Percentiles rank a stretch among this genome's conserved stretches.
phyloP scores from a whole-genome alignment of 768 basidiomycete species.

The Pisolithus marmoratus region DNA sequence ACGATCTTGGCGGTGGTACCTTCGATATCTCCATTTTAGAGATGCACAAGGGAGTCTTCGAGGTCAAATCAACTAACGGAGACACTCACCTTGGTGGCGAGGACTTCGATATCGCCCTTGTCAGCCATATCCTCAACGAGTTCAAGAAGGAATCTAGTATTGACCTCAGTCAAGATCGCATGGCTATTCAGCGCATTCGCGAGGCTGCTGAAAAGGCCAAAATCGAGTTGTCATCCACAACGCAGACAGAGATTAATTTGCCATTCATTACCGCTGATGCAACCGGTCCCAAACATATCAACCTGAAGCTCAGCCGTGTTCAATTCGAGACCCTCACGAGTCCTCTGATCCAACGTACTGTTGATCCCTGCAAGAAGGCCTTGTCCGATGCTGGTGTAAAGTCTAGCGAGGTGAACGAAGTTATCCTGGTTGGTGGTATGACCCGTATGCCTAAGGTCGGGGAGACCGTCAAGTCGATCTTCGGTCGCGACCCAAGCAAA shows the following conservation, averaged over 20 bases:
- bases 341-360: constrained; percentile 78
- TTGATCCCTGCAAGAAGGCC: constrained; percentile 98
- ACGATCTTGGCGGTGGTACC: too few species aligned
- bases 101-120: constrained; percentile 91
- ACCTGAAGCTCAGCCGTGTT: constrained; percentile 80
- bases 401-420: constrained; percentile 88
- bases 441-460: constrained; percentile 94
- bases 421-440: constrained; percentile 99
- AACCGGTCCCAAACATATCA: constrained; percentile 95
- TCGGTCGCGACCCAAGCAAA: constrained; percentile 96
- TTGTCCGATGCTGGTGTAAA: constrained; percentile 91
- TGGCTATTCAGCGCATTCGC: constrained; percentile 98
- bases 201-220: constrained; percentile 99
- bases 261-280: constrained; percentile 98
- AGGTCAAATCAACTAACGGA: constrained; percentile 99
- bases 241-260: constrained; percentile 94
- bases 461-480: constrained; percentile 82
- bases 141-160: constrained; percentile 93
- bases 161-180: constrained; percentile 78
- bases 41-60: constrained; percentile 99
- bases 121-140: constrained; percentile 78
- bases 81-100: constrained; percentile 97
- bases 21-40: constrained; percentile 99
- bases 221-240: constrained; percentile 92
- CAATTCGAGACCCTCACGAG: constrained; percentile 87